These are phyloP conservation scores for Tetrahymena malaccensis DNA, from an alignment of 73 alveolate genomes.

Conservation along the genomic window DNA sequence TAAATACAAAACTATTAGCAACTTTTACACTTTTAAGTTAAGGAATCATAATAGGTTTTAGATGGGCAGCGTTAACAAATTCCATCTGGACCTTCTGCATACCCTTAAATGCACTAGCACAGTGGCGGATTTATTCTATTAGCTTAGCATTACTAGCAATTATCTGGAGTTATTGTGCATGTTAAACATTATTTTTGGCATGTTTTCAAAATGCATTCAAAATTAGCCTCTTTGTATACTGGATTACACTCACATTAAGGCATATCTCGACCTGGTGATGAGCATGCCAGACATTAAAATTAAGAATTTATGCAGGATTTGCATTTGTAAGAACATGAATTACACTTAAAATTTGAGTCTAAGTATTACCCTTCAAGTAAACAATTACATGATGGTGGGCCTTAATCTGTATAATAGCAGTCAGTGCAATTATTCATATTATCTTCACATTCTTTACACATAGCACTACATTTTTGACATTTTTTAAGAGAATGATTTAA, in stretches of 20 bases:
- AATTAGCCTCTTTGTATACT: neutral
- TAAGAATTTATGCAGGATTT: neutral
- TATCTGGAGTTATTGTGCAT: neutral
- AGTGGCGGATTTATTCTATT: neutral
- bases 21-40: neutral
- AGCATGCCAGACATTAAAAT: neutral
- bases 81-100: neutral
- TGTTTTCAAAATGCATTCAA: neutral
- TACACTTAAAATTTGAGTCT: neutral
- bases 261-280: neutral
- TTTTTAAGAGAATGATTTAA: too few relatives aligned
- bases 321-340: neutral
- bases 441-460: too few relatives aligned
- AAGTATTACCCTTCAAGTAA: neutral
- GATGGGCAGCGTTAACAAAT: neutral
- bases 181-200: neutral
- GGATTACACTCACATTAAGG: neutral
- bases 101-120: neutral
- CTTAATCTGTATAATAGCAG: neutral
- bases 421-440: neutral
- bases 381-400: neutral
- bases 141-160: neutral
- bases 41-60: neutral
- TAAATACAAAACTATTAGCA: neutral
- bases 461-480: neutral